These are phyloP conservation scores for Aegilops speltoides DNA, from an alignment of 176 grass and related monocot genomes.

Conservation along the genomic window DNA sequence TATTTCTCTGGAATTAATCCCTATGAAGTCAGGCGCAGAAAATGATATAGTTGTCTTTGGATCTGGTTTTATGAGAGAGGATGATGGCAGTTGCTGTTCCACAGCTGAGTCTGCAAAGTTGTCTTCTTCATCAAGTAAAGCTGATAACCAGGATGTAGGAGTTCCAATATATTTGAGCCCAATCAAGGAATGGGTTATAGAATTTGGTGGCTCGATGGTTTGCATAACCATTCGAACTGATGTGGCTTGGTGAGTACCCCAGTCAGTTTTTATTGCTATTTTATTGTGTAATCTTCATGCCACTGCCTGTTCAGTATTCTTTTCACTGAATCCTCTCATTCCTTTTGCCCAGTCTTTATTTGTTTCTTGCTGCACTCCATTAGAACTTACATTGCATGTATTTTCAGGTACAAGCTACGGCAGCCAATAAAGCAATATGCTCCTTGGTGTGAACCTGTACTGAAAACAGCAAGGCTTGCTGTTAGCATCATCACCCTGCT, in stretches of 20 bases:
- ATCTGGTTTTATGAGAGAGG: slow-evolving; percentile 94
- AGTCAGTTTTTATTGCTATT: neutral
- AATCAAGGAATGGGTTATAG: slow-evolving; percentile 97
- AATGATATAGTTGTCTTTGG: slow-evolving; percentile 93
- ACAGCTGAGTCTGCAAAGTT: slow-evolving; percentile 51
- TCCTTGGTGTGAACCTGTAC: slow-evolving; percentile 81
- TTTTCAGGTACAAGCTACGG: slow-evolving; percentile 92
- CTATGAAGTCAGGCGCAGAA: slow-evolving; percentile 90
- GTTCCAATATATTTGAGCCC: slow-evolving; percentile 90
- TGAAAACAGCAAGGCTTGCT: slow-evolving; percentile 94
- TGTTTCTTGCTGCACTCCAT: neutral
- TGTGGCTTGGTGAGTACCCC: slow-evolving; percentile 70
- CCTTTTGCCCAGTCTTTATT: neutral
- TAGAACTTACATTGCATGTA: slow-evolving; percentile 28
- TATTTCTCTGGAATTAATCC: slow-evolving; percentile 88
- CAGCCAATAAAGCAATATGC: slow-evolving; percentile 91
- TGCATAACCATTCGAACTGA: slow-evolving; percentile 95
- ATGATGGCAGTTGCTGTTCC: slow-evolving; percentile 85
- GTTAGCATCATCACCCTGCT: slow-evolving; percentile 85
- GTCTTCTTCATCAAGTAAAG: slow-evolving; percentile 50
- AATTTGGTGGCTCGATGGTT: slow-evolving; percentile 96
- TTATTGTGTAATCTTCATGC: slow-evolving; percentile 12
- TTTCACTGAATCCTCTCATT: slow-evolving; percentile 12
- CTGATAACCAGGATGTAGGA: slow-evolving; percentile 54
- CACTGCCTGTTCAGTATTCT: neutral